Base-by-base conservation (phyloP, 1,139 yeast species). In the Taiozyma onychis region DNA sequence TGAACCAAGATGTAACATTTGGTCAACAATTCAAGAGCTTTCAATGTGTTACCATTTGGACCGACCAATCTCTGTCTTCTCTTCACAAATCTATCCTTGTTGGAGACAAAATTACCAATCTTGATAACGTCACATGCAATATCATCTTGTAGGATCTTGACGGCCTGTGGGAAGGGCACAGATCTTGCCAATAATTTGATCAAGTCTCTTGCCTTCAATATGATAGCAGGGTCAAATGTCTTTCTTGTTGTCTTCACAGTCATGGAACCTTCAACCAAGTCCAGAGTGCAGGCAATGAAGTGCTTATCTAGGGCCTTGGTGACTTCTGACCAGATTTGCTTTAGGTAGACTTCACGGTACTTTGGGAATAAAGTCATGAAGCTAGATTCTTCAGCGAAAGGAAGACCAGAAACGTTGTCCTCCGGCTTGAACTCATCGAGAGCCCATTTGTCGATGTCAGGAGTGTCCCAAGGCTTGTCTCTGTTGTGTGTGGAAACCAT, bases 391-490 rank as follows among this genome's bases (percentile, higher is more conserved):
- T 93, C 99, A 16, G 96, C 79, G 65, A 93, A 93, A 42, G 96
- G 85, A 50, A 78, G 77, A 0, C 97, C 97, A 10, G 91, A 80
- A 5, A 80, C 82, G 65, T 90, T 88, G 66, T 93, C 96, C 62
- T 89, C 97, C 1, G 90, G 90, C 60, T 78, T 86, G 74, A 93
- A 93, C 55, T 90, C 95, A 39, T 90, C 96, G 43, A 84, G 75
- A 57, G 78, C 74, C 99, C 99, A 93, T 67, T 93, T 91, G 66
- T 93, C 97, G 55, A 93, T 85, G 62, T 90, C 97, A 28, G 88
- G 89, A 14, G 97, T 90, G 66, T 93, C 98, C 98, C 99, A 91
- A 50, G 98, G 98, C 69, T 93, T 93, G 62, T 91, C 98, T 66
- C 83, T 86, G 68, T 91, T 88, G 68, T 91, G 93, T 51, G 95